Base-by-base conservation (phyloP, 2,329 filamentous ascomycete species). In the Phoma sp. region DNA sequence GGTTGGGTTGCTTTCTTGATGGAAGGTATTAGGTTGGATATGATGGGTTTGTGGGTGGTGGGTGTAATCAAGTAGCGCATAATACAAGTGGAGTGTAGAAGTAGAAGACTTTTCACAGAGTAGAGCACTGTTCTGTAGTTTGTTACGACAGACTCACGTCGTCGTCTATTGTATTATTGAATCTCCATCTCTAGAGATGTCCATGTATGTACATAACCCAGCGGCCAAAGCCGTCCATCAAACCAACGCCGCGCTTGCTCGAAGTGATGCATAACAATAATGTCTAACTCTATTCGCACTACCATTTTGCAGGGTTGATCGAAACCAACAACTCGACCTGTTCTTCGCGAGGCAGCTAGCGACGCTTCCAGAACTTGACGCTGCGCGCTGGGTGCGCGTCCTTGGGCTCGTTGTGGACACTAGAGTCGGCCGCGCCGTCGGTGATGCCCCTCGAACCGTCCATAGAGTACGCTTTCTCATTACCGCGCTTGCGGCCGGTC, bases 401-500 rank as follows among this genome's bases (percentile, higher is more conserved):
- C 18, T 45, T 54, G 23, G 51, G 34, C 45, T 54, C 40, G 12
- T 12, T 17, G 18, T 43, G 20, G 7, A 47, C 30, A 14, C 28
- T 42, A 28, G 53, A 30, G 18, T 49, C 52, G 18, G 39, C 50
- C 11, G 36, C 36, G 2, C 50, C 43, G 10, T 47, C 53, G 11
- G 26, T 18, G 6, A 55, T 34, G 15, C 46, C 43, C 23, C 33
- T 11, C 40, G 30, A n/a, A 5, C 10, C 53, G 18, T 65, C 56
- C 60, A 58, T 59, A 2, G 62, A 59, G 45, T 74, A 73, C 7
- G 71, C 71, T 57, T 73, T 70, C 54, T 72, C 66, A 26, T 65
- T 77, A 2, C 79, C 78, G 56, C 65, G 74, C 75, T 80, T 81
- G 64, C 74, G 73, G 7, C 79, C 80, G 11, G 66, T 80, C 61